These are phyloP conservation scores for Lathyrus sativus DNA, from an alignment of 306 rosid genomes.

Conservation along the genomic window DNA sequence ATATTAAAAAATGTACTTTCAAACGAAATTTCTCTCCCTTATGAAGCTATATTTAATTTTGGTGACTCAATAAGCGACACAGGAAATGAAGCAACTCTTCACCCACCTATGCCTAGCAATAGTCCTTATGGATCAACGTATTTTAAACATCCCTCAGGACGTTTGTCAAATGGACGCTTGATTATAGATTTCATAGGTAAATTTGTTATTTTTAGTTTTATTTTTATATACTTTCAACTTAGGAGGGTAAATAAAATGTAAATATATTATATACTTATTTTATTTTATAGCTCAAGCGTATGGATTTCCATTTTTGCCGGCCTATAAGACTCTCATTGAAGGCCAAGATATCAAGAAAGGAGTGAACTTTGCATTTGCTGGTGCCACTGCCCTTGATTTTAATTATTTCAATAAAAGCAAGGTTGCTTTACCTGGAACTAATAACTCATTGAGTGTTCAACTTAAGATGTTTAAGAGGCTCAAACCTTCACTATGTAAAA, in stretches of 20 bases:
- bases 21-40: too few relatives aligned
- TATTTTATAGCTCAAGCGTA: too few relatives aligned
- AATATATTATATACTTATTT: too few relatives aligned
- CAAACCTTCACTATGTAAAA: slow-evolving; percentile 10
- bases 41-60: too few relatives aligned
- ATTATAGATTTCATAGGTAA: neutral
- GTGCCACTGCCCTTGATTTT: neutral
- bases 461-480: neutral
- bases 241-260: too few relatives aligned
- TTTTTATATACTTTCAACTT: too few relatives aligned
- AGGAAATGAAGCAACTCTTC: neutral
- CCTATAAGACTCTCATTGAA: too few relatives aligned
- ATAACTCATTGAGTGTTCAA: slow-evolving; percentile 18
- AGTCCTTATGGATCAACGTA: neutral
- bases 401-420: neutral
- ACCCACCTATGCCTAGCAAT: neutral
- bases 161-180: neutral
- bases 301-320: neutral
- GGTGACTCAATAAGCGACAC: neutral
- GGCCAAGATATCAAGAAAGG: too few relatives aligned
- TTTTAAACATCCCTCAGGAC: neutral
- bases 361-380: neutral
- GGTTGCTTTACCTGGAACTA: neutral
- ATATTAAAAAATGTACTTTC: too few relatives aligned
- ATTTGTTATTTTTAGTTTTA: neutral